phyloP scores from a whole-genome alignment of 257 asterid genomes.

The Solanum sejunctum region DNA sequence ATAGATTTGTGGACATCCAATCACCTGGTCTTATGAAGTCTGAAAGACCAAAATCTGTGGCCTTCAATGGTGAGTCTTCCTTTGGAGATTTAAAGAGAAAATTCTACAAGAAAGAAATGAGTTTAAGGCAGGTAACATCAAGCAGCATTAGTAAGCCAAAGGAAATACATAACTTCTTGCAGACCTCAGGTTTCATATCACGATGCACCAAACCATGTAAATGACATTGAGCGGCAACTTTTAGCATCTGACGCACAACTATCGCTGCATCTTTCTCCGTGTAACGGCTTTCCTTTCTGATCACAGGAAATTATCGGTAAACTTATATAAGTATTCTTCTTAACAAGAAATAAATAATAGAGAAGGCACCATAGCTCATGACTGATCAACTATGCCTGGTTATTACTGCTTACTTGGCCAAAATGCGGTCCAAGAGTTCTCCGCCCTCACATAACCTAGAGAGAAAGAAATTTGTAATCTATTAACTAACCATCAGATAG shows the following conservation, averaged over 20 bases:
- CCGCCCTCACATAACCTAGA: constrained; percentile 82
- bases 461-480: not conserved
- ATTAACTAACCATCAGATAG: not conserved
- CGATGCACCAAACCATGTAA: constrained; percentile 86
- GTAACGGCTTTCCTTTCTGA: constrained; percentile 79
- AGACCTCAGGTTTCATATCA: constrained; percentile 88
- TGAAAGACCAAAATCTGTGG: constrained; percentile 78
- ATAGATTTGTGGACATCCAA: not conserved
- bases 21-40: constrained; percentile 74
- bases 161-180: not conserved
- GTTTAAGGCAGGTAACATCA: constrained; percentile 4
- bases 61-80: constrained; percentile 52
- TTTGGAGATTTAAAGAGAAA: constrained; percentile 48
- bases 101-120: constrained; percentile 30
- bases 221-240: constrained; percentile 92
- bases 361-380: not conserved
- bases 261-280: constrained; percentile 84
- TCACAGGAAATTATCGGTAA: not conserved
- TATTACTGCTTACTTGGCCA: constrained; percentile 46
- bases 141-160: constrained; percentile 5
- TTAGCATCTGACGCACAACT: constrained; percentile 74
- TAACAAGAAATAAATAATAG: not conserved
- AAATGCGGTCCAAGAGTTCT: constrained; percentile 73
- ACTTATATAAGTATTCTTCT: not conserved
- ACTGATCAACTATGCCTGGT: not conserved